Evolutionary conservation across 179 eudicot species (phyloP).

Genomic region (Silene vulgaris): DNA sequence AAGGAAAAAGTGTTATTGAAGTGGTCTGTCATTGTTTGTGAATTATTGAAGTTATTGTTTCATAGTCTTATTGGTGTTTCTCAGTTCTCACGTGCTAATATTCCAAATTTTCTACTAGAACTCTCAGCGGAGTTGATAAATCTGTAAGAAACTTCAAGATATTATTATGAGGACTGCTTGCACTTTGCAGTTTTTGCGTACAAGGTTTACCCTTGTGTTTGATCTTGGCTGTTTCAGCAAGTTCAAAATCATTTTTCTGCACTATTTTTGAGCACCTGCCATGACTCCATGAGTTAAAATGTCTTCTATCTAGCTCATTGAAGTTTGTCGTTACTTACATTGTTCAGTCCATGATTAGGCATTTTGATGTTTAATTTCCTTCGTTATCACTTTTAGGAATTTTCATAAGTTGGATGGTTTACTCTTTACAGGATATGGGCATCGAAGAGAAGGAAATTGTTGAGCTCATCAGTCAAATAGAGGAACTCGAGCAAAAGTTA

Average conservation of each 20-base stretch:
- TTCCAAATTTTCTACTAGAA: not conserved
- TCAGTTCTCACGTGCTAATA: not conserved
- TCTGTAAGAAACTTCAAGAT: not conserved
- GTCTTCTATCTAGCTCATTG: not conserved
- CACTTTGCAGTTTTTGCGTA: not conserved
- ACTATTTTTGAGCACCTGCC: no score
- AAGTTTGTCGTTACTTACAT: not conserved
- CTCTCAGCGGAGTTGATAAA: not conserved
- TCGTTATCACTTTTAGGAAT: not conserved
- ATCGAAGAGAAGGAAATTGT: conserved; percentile 81
- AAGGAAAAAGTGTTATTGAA: not conserved
- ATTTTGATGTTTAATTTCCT: not conserved
- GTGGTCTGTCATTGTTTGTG: not conserved
- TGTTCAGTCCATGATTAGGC: not conserved
- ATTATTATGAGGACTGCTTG: not conserved
- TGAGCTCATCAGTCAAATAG: conserved; percentile 74
- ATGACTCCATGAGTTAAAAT: not conserved
- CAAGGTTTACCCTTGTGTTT: not conserved
- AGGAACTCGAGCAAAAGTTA: conserved; percentile 71
- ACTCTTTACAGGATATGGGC: conserved; percentile 72
- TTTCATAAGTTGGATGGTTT: not conserved
- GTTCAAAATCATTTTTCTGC: not conserved
- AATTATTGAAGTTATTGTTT: not conserved
- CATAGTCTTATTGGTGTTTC: not conserved
- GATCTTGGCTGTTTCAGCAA: not conserved